A percentile compares a stretch with the other conserved stretches of the same genome.
These are phyloP conservation scores for Camelina sativa DNA, from an alignment of 345 rosid genomes.

Conservation along the genomic window DNA sequence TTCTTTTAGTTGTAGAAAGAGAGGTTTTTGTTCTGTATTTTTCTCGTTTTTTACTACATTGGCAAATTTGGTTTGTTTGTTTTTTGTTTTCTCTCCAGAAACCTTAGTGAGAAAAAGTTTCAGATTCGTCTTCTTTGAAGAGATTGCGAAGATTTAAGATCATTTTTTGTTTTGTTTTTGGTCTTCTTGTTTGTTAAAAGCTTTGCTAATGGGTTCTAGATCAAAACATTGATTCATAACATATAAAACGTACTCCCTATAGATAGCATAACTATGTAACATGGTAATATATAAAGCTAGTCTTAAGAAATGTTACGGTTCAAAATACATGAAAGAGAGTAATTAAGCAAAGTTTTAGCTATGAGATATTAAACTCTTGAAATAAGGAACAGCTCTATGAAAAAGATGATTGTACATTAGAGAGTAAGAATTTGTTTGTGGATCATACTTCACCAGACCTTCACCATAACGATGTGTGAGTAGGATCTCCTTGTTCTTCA, in stretches of 20 bases:
- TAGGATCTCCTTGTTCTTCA: constrained; percentile 12
- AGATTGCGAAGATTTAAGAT: constrained; percentile 33
- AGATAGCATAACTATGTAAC: not conserved
- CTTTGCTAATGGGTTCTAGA: constrained; percentile 6
- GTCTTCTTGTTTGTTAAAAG: constrained; percentile 25
- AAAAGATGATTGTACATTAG: not conserved
- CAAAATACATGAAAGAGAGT: not conserved
- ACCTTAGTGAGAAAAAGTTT: constrained; percentile 26
- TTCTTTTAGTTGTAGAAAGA: constrained; percentile 41
- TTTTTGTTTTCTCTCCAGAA: constrained; percentile 1
- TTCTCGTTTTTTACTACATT: constrained; percentile 28
- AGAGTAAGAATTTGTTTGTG: not conserved
- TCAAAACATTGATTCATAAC: not conserved
- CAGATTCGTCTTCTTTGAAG: constrained; percentile 25
- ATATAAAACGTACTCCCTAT: not conserved
- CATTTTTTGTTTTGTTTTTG: not conserved
- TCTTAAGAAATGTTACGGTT: too few relatives aligned
- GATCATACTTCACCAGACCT: constrained; percentile 8
- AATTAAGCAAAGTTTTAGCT: not conserved
- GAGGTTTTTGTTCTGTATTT: constrained; percentile 26
- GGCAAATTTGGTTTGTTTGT: constrained; percentile 14
- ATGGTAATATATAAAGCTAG: too few relatives aligned
- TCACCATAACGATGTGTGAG: not conserved
- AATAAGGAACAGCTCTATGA: not conserved
- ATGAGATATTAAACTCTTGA: not conserved